Evolutionary conservation across 768 basidiomycete species (phyloP), one percentile per base, ranked within the genome.

Genomic region (Kondoa malvinella): DNA sequence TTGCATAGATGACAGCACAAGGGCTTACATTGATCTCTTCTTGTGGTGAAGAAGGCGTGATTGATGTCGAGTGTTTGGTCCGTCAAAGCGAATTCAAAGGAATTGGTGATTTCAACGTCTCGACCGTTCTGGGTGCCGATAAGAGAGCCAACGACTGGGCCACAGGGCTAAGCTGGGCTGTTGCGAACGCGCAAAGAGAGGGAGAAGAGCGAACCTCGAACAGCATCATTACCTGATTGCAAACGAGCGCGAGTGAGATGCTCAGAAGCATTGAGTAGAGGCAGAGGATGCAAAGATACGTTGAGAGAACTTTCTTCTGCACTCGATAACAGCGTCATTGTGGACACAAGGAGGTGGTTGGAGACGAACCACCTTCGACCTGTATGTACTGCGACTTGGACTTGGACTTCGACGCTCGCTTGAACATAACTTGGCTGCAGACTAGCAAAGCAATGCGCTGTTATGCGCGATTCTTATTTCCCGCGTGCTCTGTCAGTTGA

Each of bases 81-180:
- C 4, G 68, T 65, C 62, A 86, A 80, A 3, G 87, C 86, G 61
- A 97, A 80, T 76, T 99, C 95, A 75, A 97, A 99, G 12, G 89
- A 87, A 74, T 96, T 99, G 68, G 94, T 87, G 75, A 99, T 92
- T 78, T 97, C 92, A 29, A 99, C 87, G 74, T 96, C 89, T 69
- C 92, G 84, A 26, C 92, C 92, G 73, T 84, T 86, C 77, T 96
- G 92, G 1, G 89, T 92, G 15, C 95, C 95, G 32, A 99, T 83
- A 2, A 99, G 81, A 16, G 89, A 94, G 14, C 95, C 95, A 67
- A 95, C 79, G 59, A 95, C 95, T 96, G 71, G 32, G 31, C 30
- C 66, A 57, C 31, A 4, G 3, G 57, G 3, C 25, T 27, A 4
- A 59, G 29, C 66, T 66, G n/a, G n/a, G 33, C 64, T 59, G 32